Base-by-base conservation (phyloP, 2,329 filamentous ascomycete genomes). In the Thermomyces lanuginosus region DNA sequence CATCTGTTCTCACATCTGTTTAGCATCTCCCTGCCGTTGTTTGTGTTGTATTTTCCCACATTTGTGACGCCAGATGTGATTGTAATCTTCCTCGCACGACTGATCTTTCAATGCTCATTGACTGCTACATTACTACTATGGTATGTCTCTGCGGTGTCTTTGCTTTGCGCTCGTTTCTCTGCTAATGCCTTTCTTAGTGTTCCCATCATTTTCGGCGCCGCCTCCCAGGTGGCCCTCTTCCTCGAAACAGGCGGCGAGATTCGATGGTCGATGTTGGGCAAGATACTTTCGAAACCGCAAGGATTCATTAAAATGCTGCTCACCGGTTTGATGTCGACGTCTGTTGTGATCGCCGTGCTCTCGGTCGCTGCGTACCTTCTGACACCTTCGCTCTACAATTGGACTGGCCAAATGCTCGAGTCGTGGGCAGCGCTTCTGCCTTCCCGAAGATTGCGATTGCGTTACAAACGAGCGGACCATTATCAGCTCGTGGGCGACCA, bases 211-310 rank as follows among this genome's bases (percentile, higher is more conserved):
- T 44, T 37, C 12, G 43, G 48, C 2, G 43, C 49, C 7, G 45
- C 51, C 16, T 37, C 46, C 8, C 49, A 52, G 31, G 47, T 55
- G 26, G 46, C 46, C 17, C 55, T 56, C 37, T 55, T 50, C 31
- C 35, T 52, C 26, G 48, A 55, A 30, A 56, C 52, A 2, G 51
- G 52, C 5, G 47, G 46, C 17, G 51, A 56, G 32, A 48, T 56
- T 26, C 45, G 49, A 34, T 56, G 52, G 52, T 39, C 41, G 17
- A 46, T 49, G 18, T 43, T 44, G 17, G 38, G 37, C 30, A 54
- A 43, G 32, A 43, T 56, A 31, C 34, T 51, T 7, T 42, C 36
- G 8, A 51, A 55, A 28, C 47, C 48, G n/a, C n/a, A n/a, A 6
- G 49, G 44, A 5, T 51, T 48, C 8, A 47, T 53, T 38, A 48